Percentiles rank a stretch among this genome's conserved stretches.
Evolutionary conservation across 768 basidiomycete genomes (phyloP).

Genomic region (Boletellus emodensis): DNA sequence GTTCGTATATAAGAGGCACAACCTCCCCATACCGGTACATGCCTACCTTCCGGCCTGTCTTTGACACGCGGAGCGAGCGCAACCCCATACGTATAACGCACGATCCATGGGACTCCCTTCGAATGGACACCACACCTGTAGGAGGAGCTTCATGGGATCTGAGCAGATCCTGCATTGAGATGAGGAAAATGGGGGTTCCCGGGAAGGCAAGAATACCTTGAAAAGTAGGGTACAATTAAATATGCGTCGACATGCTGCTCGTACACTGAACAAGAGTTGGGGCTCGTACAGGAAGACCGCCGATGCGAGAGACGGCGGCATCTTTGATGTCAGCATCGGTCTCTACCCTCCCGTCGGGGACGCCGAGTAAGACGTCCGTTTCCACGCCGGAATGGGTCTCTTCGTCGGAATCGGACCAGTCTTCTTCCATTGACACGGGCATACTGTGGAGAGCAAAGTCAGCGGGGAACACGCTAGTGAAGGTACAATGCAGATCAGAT

Average conservation of each 20-base stretch:
- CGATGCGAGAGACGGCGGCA: slow-evolving; percentile 84
- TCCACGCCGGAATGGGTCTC: slow-evolving; percentile 53
- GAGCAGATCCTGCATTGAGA: slow-evolving; percentile 71
- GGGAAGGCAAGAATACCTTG: slow-evolving; percentile 70
- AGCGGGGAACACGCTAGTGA: slow-evolving; percentile 2
- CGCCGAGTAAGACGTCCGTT: slow-evolving; percentile 72
- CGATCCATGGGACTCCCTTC: slow-evolving; percentile 83
- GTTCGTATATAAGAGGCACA: slow-evolving; percentile 12
- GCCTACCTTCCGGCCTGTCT: slow-evolving; percentile 72
- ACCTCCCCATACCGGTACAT: background rate
- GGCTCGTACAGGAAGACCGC: slow-evolving; percentile 82
- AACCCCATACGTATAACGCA: slow-evolving; percentile 83
- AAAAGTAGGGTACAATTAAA: slow-evolving; percentile 40
- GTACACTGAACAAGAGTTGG: slow-evolving; percentile 43
- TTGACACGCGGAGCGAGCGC: slow-evolving; percentile 67
- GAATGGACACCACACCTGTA: slow-evolving; percentile 89
- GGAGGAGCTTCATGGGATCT: slow-evolving; percentile 72
- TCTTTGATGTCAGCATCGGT: slow-evolving; percentile 58
- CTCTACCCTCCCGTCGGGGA: slow-evolving; percentile 73
- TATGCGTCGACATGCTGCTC: slow-evolving; percentile 41
- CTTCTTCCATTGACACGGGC: slow-evolving; percentile 46
- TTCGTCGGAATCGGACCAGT: slow-evolving; percentile 82
- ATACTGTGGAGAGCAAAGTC: slow-evolving; percentile 27
- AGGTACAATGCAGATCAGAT: slow-evolving; percentile 50
- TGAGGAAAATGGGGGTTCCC: slow-evolving; percentile 57